Evolutionary conservation across 306 rosid genomes (phyloP).

Genomic region (Prunus campanulata): DNA sequence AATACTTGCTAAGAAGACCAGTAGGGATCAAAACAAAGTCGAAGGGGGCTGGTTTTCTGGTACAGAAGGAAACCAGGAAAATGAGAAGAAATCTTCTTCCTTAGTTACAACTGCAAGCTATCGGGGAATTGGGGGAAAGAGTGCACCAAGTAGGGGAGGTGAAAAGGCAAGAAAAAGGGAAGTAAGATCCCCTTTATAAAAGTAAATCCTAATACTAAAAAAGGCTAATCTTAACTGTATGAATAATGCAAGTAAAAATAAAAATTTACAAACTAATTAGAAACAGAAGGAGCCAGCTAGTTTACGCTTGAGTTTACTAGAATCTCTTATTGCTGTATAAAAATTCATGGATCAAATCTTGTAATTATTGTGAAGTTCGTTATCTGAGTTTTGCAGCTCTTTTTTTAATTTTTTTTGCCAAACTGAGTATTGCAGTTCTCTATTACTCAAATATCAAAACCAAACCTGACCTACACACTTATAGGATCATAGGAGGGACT

Average conservation of each 20-base stretch:
- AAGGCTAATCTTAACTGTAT: not conserved
- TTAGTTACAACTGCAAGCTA: not conserved
- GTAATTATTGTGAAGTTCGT: not conserved
- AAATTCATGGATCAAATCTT: not conserved
- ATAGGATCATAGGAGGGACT: not conserved
- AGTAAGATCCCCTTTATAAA: too few relatives aligned
- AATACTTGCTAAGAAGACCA: not conserved
- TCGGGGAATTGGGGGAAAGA: too few relatives aligned
- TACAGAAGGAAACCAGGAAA: not conserved
- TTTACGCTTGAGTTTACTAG: not conserved
- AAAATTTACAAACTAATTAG: not conserved
- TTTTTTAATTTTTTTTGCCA: too few relatives aligned
- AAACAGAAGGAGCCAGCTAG: not conserved
- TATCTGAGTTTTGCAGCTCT: not conserved
- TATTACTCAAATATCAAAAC: not conserved
- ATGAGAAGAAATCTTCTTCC: not conserved
- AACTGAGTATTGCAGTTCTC: not conserved
- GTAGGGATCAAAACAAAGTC: not conserved
- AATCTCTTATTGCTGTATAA: too few relatives aligned
- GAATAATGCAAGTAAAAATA: not conserved
- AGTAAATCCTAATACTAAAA: too few relatives aligned
- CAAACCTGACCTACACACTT: not conserved
- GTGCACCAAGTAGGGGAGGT: too few relatives aligned
- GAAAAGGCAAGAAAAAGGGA: too few relatives aligned
- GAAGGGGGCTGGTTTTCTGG: not conserved